Percentiles rank a stretch among this genome's conserved stretches.
Conservation (phyloP, 495 filamentous ascomycete genomes). For the Pseudevernia furfuracea region DNA sequence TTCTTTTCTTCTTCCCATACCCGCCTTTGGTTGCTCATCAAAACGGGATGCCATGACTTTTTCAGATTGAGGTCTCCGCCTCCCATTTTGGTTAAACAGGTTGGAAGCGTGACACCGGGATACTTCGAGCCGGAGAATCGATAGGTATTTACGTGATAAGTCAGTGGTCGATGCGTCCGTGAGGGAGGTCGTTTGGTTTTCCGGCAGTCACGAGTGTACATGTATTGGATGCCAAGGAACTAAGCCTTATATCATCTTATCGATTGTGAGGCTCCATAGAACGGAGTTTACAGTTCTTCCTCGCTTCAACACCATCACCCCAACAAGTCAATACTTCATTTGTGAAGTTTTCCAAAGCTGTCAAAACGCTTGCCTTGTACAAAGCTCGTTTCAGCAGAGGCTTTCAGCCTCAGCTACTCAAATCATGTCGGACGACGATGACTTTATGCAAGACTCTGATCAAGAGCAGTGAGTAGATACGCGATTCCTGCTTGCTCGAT, state of each 20-base stretch:
- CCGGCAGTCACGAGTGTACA: background rate
- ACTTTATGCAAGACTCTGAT: slow-evolving; percentile 98
- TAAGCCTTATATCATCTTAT: slow-evolving; percentile 9
- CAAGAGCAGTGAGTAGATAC: slow-evolving; percentile 58
- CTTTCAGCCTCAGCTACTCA: slow-evolving; percentile 22
- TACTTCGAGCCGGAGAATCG: no score
- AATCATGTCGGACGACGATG: slow-evolving; percentile 93
- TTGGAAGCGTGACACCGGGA: background rate
- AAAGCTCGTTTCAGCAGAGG: background rate
- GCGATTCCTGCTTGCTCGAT: background rate
- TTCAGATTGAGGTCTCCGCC: slow-evolving; percentile 82
- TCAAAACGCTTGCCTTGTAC: background rate
- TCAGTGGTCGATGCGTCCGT: background rate
- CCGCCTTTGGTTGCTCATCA: slow-evolving; percentile 72
- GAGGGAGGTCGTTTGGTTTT: background rate
- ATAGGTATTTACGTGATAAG: background rate
- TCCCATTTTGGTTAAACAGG: slow-evolving; percentile 53
- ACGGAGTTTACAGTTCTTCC: no score
- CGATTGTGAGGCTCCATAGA: background rate
- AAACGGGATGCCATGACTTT: slow-evolving; percentile 91
- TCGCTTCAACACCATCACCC: background rate
- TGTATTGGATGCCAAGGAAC: slow-evolving; percentile 12
- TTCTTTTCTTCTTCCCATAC: slow-evolving; percentile 86
- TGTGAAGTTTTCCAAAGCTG: background rate
- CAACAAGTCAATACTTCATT: background rate